Evolutionary conservation across 2,329 filamentous ascomycete genomes (phyloP).

Genomic region (Phaeosphaeria sp.): DNA sequence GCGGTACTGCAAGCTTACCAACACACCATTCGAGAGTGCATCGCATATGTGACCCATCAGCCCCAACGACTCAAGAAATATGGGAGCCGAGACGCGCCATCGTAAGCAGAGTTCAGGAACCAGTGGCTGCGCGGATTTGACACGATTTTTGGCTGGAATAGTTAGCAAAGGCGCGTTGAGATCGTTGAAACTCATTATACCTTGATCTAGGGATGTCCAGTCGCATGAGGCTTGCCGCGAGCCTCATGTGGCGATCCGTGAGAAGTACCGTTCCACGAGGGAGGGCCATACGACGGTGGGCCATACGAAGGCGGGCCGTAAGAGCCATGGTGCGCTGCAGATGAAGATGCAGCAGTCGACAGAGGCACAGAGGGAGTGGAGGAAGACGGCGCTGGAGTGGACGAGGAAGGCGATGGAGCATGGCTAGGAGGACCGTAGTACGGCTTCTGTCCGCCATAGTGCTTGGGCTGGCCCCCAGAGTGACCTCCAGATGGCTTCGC

Average conservation of each 20-base stretch:
- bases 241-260: neutral
- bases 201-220: neutral
- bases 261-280: neutral
- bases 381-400: no score
- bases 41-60: neutral
- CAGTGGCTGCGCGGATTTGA: neutral
- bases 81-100: neutral
- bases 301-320: neutral
- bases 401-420: neutral
- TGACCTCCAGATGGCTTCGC: no score
- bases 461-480: neutral
- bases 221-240: neutral
- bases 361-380: neutral
- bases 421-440: neutral
- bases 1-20: neutral
- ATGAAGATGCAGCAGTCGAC: neutral
- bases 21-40: neutral
- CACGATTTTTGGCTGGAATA: neutral
- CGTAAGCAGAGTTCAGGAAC: neutral
- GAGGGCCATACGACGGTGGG: neutral
- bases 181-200: neutral
- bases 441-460: neutral
- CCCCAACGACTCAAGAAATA: neutral
- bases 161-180: neutral
- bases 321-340: neutral